A percentile compares a stretch with the other conserved stretches of the same genome.
phyloP scores from a whole-genome alignment of 2,329 filamentous ascomycete genomes.

The Lecanicillium sp. region DNA sequence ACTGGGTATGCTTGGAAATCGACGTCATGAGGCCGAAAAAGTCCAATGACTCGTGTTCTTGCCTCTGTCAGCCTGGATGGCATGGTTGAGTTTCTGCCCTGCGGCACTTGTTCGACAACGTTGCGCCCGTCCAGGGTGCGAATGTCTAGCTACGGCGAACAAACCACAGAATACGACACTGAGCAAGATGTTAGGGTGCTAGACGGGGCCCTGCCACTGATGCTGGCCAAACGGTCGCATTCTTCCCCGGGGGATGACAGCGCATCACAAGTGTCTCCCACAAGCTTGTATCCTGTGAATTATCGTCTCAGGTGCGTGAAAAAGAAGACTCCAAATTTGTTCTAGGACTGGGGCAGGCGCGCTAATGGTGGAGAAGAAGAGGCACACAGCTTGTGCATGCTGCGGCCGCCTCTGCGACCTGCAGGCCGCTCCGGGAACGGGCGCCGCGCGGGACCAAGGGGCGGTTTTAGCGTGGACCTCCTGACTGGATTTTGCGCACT shows the following conservation, averaged over 20 bases:
- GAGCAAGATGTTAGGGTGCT: too few species aligned
- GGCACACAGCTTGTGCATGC: constrained; percentile 29
- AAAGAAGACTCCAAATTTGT: constrained; percentile 3
- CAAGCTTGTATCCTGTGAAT: background rate
- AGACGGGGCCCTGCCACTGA: too few species aligned
- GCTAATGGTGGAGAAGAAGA: constrained; percentile 12
- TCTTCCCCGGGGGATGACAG: background rate
- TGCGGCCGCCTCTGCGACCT: constrained; percentile 36
- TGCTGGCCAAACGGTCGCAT: background rate
- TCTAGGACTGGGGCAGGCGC: constrained; percentile 8
- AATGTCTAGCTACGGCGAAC: too few species aligned
- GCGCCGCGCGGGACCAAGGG: constrained; percentile 29
- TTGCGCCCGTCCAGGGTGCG: background rate
- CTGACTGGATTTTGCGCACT: constrained; percentile 19
- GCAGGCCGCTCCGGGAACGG: constrained; percentile 27
- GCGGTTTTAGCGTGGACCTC: constrained; percentile 18
- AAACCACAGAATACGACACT: too few species aligned
- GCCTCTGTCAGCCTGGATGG: too few species aligned
- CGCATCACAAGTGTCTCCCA: background rate
- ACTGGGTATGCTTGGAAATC: background rate
- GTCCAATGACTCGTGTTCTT: constrained; percentile 2
- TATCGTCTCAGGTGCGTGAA: constrained; percentile 4
- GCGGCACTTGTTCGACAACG: too few species aligned
- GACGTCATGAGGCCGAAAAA: background rate
- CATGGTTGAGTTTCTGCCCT: too few species aligned